These are phyloP conservation scores for Arachnomyces sp. DNA, from an alignment of 2,329 filamentous ascomycete species.

Conservation along the genomic window DNA sequence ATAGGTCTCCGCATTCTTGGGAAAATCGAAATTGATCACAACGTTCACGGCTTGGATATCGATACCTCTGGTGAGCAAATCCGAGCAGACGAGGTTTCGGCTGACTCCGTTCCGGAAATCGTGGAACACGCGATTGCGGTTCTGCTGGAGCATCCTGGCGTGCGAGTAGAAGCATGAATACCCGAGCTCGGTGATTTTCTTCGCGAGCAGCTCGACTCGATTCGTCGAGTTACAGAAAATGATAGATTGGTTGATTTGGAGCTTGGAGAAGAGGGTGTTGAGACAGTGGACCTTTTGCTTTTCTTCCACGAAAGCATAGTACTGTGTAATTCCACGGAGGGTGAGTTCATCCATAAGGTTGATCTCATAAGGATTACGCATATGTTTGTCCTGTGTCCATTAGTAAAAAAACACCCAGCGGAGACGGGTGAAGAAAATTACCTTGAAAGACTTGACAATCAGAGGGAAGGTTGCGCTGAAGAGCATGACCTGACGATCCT, in stretches of 20 bases:
- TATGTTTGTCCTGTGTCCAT: conserved; percentile 72
- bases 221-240: conserved; percentile 99
- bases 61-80: conserved; percentile 94
- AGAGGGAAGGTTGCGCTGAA: conserved; percentile 97
- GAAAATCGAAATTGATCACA: conserved; percentile 99
- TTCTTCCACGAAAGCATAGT: conserved; percentile 98
- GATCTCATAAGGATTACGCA: conserved; percentile 93
- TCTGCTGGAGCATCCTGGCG: conserved; percentile 89
- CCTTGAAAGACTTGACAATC: conserved; percentile 90
- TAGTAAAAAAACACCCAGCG: not conserved
- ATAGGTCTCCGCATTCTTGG: conserved; percentile 98
- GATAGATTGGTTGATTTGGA: conserved; percentile 99
- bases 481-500: conserved; percentile 97
- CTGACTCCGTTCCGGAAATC: conserved; percentile 98
- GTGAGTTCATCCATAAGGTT: conserved; percentile 99
- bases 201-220: conserved; percentile 90
- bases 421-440: conserved; percentile 15
- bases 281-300: conserved; percentile 99
- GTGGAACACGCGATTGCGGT: conserved; percentile 96
- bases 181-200: conserved; percentile 98
- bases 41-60: conserved; percentile 99
- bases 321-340: conserved; percentile 94
- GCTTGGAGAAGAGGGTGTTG: conserved; percentile 96
- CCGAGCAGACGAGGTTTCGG: conserved; percentile 95
- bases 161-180: conserved; percentile 99